These are phyloP conservation scores for Senna siamea DNA, from an alignment of 306 rosid genomes.

Conservation along the genomic window DNA sequence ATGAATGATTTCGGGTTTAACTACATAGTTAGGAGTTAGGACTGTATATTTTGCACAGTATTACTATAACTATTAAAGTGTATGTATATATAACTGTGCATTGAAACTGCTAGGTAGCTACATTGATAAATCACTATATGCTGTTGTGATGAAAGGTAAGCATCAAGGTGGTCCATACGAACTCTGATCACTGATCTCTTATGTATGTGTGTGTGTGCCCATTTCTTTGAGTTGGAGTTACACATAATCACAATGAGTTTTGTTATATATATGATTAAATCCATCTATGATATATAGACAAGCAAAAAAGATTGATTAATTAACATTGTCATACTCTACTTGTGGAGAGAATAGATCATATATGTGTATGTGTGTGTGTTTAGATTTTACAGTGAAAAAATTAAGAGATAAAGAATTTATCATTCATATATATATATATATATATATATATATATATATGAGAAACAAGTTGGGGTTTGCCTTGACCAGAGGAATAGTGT, in stretches of 20 bases:
- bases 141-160: conserved; percentile 33
- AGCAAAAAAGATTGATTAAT: conserved; percentile 26
- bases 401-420: too few relatives aligned
- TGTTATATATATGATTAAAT: conserved; percentile 25
- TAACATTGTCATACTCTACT: conserved; percentile 41
- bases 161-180: conserved; percentile 55
- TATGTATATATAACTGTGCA: too few relatives aligned
- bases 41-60: too few relatives aligned
- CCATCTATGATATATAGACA: conserved; percentile 28
- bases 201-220: conserved; percentile 48
- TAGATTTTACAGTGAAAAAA: too few relatives aligned
- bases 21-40: too few relatives aligned
- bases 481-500: conserved; percentile 32
- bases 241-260: conserved; percentile 47
- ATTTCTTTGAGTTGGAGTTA: conserved; percentile 47
- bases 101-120: conserved; percentile 38
- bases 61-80: too few relatives aligned
- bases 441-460: too few relatives aligned
- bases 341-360: background rate
- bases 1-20: too few relatives aligned
- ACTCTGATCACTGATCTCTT: conserved; percentile 6
- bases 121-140: conserved; percentile 32
- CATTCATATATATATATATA: too few relatives aligned
- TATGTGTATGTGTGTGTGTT: too few relatives aligned
- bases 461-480: conserved; percentile 20